Evolutionary conservation across 2,329 filamentous ascomycete species (phyloP).

Genomic region (Colletotrichum cordylinicola): DNA sequence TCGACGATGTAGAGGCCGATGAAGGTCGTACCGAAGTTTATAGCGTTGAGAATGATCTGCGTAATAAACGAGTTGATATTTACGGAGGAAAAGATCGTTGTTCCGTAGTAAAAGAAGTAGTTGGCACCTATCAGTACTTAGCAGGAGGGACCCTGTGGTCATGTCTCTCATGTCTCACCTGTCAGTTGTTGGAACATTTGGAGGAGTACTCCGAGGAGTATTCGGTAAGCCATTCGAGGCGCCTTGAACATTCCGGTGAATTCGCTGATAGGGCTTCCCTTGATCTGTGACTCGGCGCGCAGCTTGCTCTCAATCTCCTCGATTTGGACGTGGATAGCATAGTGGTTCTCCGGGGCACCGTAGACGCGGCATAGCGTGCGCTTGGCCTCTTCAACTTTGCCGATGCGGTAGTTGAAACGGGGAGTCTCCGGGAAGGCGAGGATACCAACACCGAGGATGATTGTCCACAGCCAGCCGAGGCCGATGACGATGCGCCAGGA

Average conservation of each 20-base stretch:
- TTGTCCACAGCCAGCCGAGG: conserved; percentile 56
- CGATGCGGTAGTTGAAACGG: conserved; percentile 55
- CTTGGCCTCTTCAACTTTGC: conserved; percentile 50
- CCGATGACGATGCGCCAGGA: conserved; percentile 68
- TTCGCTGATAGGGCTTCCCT: conserved; percentile 46
- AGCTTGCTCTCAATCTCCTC: conserved; percentile 61
- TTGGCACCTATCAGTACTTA: conserved; percentile 63
- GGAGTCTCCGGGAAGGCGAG: conserved; percentile 58
- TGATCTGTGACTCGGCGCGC: conserved; percentile 48
- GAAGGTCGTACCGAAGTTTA: conserved; percentile 73
- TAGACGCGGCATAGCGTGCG: conserved; percentile 55
- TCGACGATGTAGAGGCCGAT: conserved; percentile 75
- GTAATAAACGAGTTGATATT: conserved; percentile 67
- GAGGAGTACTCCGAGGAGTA: conserved; percentile 63
- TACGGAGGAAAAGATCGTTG: conserved; percentile 53
- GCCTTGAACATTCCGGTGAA: conserved; percentile 68
- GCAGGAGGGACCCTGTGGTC: too few species aligned
- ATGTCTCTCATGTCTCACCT: too few species aligned
- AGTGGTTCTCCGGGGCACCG: conserved; percentile 47
- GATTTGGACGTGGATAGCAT: conserved; percentile 52
- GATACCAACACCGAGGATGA: conserved; percentile 54
- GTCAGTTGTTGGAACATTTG: conserved; percentile 69
- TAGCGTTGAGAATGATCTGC: conserved; percentile 70
- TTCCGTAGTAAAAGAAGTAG: conserved; percentile 71
- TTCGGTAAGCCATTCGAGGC: conserved; percentile 68